Conservation (phyloP, 306 rosid species). For the Nissolia schottii region DNA sequence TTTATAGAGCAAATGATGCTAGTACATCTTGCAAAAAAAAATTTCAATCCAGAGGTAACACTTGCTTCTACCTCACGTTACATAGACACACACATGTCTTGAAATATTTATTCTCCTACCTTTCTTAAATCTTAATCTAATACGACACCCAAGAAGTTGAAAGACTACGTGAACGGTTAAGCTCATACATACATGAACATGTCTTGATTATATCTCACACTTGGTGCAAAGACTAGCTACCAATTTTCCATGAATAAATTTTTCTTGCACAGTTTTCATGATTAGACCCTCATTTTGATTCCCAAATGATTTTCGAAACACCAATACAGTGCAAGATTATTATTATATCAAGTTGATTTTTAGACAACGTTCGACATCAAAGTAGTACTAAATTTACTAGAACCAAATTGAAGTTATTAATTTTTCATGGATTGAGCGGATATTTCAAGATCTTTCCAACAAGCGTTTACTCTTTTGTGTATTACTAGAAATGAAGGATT, state of each 20-base stretch:
- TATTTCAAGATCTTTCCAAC: not conserved
- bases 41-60: not conserved
- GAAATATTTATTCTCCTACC: not conserved
- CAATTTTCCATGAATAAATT: not conserved
- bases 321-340: not conserved
- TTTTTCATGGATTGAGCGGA: not conserved
- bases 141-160: not conserved
- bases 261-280: not conserved
- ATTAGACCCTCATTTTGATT: not conserved
- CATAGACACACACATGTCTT: not conserved
- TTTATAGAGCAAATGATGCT: not conserved
- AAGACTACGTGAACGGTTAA: not conserved
- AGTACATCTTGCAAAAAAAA: not conserved
- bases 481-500: not conserved
- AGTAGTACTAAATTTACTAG: not conserved
- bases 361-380: not conserved
- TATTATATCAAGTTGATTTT: not conserved
- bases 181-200: not conserved
- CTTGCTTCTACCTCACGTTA: constrained; percentile 40
- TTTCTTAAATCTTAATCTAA: not conserved
- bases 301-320: no score
- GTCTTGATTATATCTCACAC: not conserved
- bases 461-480: not conserved
- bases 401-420: not conserved
- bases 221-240: not conserved